Conservation (phyloP, 129 eudicot genomes). For the Saposhnikovia divaricata region DNA sequence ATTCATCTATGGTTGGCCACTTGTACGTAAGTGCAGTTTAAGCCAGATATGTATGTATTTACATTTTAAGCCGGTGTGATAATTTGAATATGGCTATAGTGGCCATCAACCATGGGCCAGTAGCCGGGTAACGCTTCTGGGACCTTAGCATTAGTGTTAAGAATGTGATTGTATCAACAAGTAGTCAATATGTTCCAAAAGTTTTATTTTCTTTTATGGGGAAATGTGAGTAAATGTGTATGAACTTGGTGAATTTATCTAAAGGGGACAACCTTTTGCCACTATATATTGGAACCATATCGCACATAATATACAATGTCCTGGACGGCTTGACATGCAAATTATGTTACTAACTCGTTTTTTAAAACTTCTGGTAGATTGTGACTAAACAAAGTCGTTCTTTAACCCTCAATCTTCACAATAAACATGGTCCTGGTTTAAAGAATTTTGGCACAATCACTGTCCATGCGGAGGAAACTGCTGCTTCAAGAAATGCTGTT, state of each 20-base stretch:
- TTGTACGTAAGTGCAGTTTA: not conserved
- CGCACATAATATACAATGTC: not conserved
- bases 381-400: constrained; percentile 54
- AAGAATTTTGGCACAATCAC: constrained; percentile 59
- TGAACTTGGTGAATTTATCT: not conserved
- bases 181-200: no score
- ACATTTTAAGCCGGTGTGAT: not conserved
- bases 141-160: not conserved
- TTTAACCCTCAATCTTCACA: constrained; percentile 61
- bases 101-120: not conserved
- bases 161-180: not conserved
- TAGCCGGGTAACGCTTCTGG: not conserved
- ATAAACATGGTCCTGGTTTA: constrained; percentile 27
- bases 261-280: not conserved
- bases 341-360: not conserved
- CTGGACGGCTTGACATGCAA: not conserved
- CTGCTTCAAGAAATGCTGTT: constrained; percentile 65
- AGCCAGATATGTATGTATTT: not conserved
- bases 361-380: constrained; percentile 38
- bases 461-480: constrained; percentile 80
- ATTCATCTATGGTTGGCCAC: not conserved
- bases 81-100: not conserved
- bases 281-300: not conserved
- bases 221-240: not conserved
- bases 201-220: not conserved